These are phyloP conservation scores for Cystobasidium sp. DNA, from an alignment of 1,284 basidiomycete genomes.

Conservation along the genomic window DNA sequence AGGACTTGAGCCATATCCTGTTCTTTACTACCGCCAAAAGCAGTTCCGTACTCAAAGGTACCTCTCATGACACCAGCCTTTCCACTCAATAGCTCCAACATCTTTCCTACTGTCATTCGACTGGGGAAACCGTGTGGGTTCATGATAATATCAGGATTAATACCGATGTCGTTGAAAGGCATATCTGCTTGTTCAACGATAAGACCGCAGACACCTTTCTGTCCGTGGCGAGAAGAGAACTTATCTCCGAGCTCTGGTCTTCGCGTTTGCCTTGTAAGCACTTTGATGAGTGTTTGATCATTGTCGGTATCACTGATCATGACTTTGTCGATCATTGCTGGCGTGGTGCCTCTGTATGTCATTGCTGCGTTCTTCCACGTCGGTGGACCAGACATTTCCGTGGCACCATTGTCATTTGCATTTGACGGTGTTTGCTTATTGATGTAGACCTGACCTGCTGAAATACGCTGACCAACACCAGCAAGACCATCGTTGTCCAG, in stretches of 20 bases:
- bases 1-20: constrained; percentile 94
- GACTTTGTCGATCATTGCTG: constrained; percentile 95
- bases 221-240: constrained; percentile 96
- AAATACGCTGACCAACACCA: constrained; percentile 90
- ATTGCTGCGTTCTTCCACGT: constrained; percentile 88
- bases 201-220: constrained; percentile 97
- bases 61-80: constrained; percentile 87
- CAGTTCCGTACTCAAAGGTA: constrained; percentile 73
- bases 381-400: constrained; percentile 67
- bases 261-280: constrained; percentile 95
- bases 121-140: constrained; percentile 97
- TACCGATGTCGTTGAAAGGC: constrained; percentile 98
- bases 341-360: constrained; percentile 88
- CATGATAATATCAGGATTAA: constrained; percentile 96
- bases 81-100: constrained; percentile 98
- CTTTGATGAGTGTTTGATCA: constrained; percentile 96
- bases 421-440: constrained; percentile 96
- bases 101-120: constrained; percentile 85
- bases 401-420: constrained; percentile 66
- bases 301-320: constrained; percentile 89
- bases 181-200: constrained; percentile 99
- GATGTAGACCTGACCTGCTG: constrained; percentile 91
- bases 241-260: constrained; percentile 97
- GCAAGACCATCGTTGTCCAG: constrained; percentile 91
- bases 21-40: constrained; percentile 98